Percentiles rank a stretch among this genome's conserved stretches.
Evolutionary conservation across 2,329 filamentous ascomycete genomes (phyloP).

Genomic region (Arthroderma sp.): DNA sequence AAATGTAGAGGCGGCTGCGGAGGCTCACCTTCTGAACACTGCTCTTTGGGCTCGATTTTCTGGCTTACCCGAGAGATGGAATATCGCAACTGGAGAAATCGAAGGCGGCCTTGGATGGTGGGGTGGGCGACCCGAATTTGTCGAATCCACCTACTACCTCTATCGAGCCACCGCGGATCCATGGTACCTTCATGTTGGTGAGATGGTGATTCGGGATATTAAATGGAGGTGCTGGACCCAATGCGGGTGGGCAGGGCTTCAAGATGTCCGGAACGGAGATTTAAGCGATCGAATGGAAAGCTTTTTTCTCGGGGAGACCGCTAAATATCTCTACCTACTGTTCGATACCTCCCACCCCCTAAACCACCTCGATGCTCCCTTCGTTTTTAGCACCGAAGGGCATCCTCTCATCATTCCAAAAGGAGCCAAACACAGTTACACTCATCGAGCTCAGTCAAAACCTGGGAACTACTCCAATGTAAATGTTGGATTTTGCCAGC

Average conservation of each 20-base stretch:
- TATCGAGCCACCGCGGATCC: conserved; percentile 86
- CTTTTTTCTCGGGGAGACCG: conserved; percentile 92
- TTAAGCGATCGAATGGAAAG: conserved; percentile 94
- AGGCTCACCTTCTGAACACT: conserved; percentile 79
- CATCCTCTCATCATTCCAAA: conserved; percentile 77
- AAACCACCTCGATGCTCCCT: conserved; percentile 73
- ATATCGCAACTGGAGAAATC: conserved; percentile 66
- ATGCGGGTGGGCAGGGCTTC: conserved; percentile 87
- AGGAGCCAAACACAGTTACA: background rate
- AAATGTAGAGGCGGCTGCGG: conserved; percentile 78
- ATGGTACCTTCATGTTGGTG: conserved; percentile 90
- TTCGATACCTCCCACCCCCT: conserved; percentile 78
- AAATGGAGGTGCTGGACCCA: conserved; percentile 74
- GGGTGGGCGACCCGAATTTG: conserved; percentile 89
- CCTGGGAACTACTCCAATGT: conserved; percentile 5
- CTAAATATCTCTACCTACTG: conserved; percentile 87
- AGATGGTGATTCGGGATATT: conserved; percentile 88
- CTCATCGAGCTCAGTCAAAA: conserved; percentile 13
- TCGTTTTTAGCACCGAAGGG: conserved; percentile 91
- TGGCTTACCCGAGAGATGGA: conserved; percentile 92
- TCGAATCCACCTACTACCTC: conserved; percentile 93
- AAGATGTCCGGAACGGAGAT: conserved; percentile 70
- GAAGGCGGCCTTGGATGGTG: conserved; percentile 87
- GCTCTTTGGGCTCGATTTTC: conserved; percentile 90
- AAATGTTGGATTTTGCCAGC: conserved; percentile 49